Conservation (phyloP, 75 land plant genomes). For the Pinus tabuliformis region DNA sequence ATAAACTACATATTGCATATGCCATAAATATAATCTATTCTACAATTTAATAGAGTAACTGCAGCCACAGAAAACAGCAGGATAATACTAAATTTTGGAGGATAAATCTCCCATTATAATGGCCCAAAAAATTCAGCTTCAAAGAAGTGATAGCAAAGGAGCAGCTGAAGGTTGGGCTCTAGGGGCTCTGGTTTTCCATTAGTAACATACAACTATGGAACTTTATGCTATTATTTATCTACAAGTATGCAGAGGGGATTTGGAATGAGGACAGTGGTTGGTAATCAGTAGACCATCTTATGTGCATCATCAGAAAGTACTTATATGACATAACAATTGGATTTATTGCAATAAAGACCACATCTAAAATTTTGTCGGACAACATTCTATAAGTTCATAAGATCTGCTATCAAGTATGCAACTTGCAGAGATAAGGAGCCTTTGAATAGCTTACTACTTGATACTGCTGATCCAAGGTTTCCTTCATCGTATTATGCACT, state of each 20-base stretch:
- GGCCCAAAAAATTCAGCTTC: background rate
- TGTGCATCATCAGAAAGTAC: background rate
- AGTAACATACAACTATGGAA: background rate
- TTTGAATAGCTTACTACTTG: slow-evolving; percentile 35
- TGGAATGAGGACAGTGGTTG: background rate
- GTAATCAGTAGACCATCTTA: background rate
- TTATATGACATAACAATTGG: background rate
- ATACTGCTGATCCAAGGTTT: slow-evolving; percentile 77
- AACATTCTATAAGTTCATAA: background rate
- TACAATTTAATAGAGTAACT: no score
- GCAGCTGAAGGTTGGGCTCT: background rate
- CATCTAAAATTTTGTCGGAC: background rate
- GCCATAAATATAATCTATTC: no score
- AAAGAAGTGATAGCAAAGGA: background rate
- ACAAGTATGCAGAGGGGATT: background rate
- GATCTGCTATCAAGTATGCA: background rate
- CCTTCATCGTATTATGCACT: slow-evolving; percentile 68
- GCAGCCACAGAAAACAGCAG: no score
- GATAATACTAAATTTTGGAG: no score
- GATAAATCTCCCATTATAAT: background rate
- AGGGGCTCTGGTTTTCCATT: background rate
- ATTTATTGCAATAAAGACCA: background rate
- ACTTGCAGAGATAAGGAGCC: background rate
- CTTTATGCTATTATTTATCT: background rate
- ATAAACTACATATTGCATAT: no score